These are phyloP conservation scores for Trichoderma asperellum DNA, from an alignment of 2,329 filamentous ascomycete genomes.

Conservation along the genomic window DNA sequence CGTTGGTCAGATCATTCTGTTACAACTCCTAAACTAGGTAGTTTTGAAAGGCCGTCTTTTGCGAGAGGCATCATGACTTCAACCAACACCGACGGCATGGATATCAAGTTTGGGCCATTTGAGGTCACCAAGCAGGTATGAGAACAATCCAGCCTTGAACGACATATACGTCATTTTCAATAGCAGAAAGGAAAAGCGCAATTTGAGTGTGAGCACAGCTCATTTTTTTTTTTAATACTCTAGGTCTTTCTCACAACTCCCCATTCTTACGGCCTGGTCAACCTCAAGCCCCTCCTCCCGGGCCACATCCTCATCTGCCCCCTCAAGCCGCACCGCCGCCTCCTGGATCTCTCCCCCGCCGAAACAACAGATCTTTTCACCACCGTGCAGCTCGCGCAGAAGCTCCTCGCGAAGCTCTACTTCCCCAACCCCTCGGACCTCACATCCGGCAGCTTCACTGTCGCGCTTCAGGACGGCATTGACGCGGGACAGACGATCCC, in stretches of 20 bases:
- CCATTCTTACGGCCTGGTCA: slow-evolving; percentile 85
- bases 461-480: slow-evolving; percentile 90
- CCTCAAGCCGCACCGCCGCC: slow-evolving; percentile 66
- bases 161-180: background rate
- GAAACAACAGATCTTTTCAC: slow-evolving; percentile 83
- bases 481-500: slow-evolving; percentile 92
- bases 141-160: background rate
- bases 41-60: background rate
- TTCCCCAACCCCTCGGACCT: slow-evolving; percentile 52
- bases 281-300: slow-evolving; percentile 90
- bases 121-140: slow-evolving; percentile 74
- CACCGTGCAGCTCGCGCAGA: slow-evolving; percentile 82
- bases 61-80: slow-evolving; percentile 38
- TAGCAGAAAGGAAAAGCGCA: no score
- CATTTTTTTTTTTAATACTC: background rate
- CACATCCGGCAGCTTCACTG: slow-evolving; percentile 77
- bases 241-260: slow-evolving; percentile 86
- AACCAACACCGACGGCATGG: slow-evolving; percentile 34
- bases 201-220: background rate
- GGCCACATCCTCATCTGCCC: slow-evolving; percentile 94
- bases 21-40: background rate
- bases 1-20: background rate
- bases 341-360: slow-evolving; percentile 70
- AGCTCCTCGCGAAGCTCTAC: slow-evolving; percentile 67
- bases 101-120: slow-evolving; percentile 73